Evolutionary conservation across 75 land plant species (phyloP), one percentile per base, ranked within the genome.

Genomic region (Ceratopteris richardii): DNA sequence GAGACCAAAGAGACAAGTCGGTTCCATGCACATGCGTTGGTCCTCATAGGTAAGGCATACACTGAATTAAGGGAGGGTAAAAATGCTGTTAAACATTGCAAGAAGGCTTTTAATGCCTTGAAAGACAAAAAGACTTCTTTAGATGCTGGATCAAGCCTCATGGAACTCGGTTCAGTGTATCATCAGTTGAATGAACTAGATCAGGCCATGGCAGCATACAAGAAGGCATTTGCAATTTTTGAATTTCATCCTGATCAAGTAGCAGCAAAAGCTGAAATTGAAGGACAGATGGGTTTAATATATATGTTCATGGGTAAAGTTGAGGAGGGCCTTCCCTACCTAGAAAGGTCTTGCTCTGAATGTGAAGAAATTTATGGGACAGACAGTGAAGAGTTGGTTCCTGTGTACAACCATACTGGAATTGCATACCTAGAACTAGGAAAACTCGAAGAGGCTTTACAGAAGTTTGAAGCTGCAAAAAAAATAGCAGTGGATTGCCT

Each of bases 271-370:
- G 65, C 71, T 22, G 66, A 56, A 44, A 31, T 64, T 10, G 63
- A 67, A 50, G 70, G 63, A 31, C 70, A 67, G 61, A 67, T 67
- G 31, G 70, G 70, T 25, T 31, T 52, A 58, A 55, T 67, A 13
- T 44, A 51, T 33, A 24, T 51, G 31, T 60, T 51, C 27, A 25
- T 56, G 36, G 63, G 70, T 1, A 59, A 67, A 27, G 63, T 54
- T 27, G 9, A 51, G 27, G 70, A 67, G 25, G 70, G 44, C 5
- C 21, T 66, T 29, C 62, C 69, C 1, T 58, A 66, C 48, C 12
- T 66, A 54, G 62, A 66, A 48, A 58, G 58, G 18, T 31, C 56
- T 33, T 61, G 20, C 13, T 22, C 22, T 14, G 51, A 37, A 11
- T 54, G 52, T 43, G 50, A 60, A 40, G 25, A 60, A 27, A 60